Percentiles rank a stretch among this genome's conserved stretches.
phyloP scores from a whole-genome alignment of 2,329 filamentous ascomycete species.

The Diaporthe longicolla region DNA sequence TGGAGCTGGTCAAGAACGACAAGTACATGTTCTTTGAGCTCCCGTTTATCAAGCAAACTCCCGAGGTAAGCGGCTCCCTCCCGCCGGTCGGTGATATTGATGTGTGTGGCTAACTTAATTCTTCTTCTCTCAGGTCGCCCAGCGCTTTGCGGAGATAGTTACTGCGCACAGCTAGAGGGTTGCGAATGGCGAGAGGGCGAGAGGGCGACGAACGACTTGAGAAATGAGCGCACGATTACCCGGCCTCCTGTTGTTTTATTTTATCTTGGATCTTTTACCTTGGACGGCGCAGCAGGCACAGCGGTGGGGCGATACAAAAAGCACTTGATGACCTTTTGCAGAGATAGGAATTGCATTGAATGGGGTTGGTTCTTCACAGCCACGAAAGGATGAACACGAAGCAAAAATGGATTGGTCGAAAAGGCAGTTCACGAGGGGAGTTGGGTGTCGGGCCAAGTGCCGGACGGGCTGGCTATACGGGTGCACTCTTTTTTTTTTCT shows the following conservation, averaged over 20 bases:
- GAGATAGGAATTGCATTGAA: conserved; percentile 8
- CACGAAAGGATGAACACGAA: background rate
- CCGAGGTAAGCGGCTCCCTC: conserved; percentile 74
- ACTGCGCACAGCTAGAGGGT: conserved; percentile 30
- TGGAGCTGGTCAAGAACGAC: conserved; percentile 92
- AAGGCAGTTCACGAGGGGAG: background rate
- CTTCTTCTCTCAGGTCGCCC: conserved; percentile 16
- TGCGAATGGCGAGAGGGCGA: background rate
- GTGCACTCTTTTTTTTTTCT: too few species aligned
- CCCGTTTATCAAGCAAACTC: conserved; percentile 89
- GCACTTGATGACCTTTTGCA: background rate
- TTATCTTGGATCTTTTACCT: conserved; percentile 7
- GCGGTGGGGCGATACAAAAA: conserved; percentile 5
- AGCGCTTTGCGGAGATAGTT: conserved; percentile 35
- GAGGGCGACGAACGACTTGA: background rate
- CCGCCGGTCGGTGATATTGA: too few species aligned
- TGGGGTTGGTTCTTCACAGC: conserved; percentile 3
- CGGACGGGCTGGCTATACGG: background rate
- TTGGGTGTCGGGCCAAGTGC: background rate
- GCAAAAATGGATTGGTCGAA: background rate
- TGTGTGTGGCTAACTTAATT: background rate
- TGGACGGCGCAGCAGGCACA: background rate
- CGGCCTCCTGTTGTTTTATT: background rate
- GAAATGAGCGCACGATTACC: background rate
- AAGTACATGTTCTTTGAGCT: conserved; percentile 94